Evolutionary conservation across 2,329 filamentous ascomycete genomes (phyloP).

Genomic region (Lasiodiplodia hormozganensis): DNA sequence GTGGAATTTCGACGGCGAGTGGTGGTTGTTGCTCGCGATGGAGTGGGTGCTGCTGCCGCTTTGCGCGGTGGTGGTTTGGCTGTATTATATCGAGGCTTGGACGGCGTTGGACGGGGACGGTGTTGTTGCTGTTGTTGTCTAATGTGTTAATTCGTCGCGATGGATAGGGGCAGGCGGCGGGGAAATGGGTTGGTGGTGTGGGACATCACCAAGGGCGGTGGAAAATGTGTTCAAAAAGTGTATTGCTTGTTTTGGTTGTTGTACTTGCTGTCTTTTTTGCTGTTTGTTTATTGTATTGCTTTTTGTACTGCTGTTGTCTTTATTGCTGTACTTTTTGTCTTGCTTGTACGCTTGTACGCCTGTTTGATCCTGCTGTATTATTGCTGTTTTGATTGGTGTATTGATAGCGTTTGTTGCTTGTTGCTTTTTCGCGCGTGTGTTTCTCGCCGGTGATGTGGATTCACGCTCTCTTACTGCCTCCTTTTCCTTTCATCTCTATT

Average conservation of each 20-base stretch:
- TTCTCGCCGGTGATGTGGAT: neutral
- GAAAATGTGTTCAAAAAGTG: neutral
- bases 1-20: neutral
- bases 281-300: slow-evolving; percentile 1
- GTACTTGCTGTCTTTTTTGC: neutral
- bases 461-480: neutral
- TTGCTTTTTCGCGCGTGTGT: neutral
- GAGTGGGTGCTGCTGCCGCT: neutral
- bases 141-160: neutral
- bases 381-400: neutral
- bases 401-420: neutral
- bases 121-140: neutral
- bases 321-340: neutral
- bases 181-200: neutral
- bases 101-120: slow-evolving; percentile 5
- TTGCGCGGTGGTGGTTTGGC: neutral
- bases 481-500: neutral
- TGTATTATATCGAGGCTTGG: slow-evolving; percentile 22
- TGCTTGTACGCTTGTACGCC: neutral
- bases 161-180: neutral
- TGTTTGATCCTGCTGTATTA: neutral
- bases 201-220: neutral
- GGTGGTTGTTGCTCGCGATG: neutral
- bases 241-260: neutral
- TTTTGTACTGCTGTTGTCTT: neutral